Evolutionary conservation across 2,329 filamentous ascomycete genomes (phyloP).

Genomic region (Podosphaera fusca): DNA sequence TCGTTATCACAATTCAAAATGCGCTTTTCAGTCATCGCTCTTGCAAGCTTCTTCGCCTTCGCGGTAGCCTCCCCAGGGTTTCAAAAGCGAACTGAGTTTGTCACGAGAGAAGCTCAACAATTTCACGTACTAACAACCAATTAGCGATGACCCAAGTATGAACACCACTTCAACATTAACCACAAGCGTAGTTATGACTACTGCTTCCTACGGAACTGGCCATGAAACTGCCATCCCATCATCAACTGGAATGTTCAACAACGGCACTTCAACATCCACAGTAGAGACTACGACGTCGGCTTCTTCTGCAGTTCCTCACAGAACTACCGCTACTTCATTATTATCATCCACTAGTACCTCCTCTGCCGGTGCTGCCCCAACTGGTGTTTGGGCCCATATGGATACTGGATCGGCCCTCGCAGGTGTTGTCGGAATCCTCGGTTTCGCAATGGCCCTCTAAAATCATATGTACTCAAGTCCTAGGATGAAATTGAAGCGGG

Average conservation of each 20-base stretch:
- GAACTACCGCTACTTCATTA: neutral
- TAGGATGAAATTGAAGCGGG: no score
- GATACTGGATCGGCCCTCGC: neutral
- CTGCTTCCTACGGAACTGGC: constrained; percentile 37
- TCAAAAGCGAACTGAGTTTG: neutral
- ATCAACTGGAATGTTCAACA: neutral
- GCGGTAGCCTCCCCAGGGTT: neutral
- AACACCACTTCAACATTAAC: neutral
- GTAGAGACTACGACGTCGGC: no score
- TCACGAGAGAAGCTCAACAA: neutral
- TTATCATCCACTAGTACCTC: neutral
- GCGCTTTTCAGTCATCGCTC: neutral
- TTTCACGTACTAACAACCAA: neutral
- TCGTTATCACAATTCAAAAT: neutral
- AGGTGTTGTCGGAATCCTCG: neutral
- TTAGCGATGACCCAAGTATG: neutral
- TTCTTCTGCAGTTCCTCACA: neutral
- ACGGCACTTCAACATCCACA: neutral
- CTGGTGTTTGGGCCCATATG: neutral
- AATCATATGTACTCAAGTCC: neutral
- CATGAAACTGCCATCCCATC: constrained; percentile 23
- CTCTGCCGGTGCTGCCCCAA: neutral
- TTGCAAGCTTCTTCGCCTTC: neutral
- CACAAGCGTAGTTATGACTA: constrained; percentile 27
- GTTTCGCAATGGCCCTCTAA: constrained; percentile 2